Evolutionary conservation across 192 early-diverging fungal genomes (phyloP).

Genomic region (Coemansia sp.): DNA sequence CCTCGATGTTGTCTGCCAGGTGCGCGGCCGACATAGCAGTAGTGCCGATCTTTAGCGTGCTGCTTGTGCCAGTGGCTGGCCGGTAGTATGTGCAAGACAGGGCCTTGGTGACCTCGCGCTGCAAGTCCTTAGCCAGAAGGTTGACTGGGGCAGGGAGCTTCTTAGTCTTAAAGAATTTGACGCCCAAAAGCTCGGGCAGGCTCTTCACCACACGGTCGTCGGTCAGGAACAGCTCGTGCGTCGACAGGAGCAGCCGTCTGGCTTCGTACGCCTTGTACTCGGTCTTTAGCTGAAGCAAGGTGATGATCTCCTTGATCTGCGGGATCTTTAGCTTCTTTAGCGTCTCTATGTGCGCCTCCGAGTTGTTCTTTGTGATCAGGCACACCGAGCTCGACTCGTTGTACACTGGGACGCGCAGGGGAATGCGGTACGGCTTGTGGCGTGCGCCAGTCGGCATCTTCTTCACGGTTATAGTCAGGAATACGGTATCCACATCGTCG

Average conservation of each 20-base stretch:
- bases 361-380: slow-evolving; percentile 87
- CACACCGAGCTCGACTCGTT: slow-evolving; percentile 75
- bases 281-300: slow-evolving; percentile 73
- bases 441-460: slow-evolving; percentile 63
- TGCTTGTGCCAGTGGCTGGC: slow-evolving; percentile 45
- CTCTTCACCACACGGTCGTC: slow-evolving; percentile 80
- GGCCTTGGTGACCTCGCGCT: slow-evolving; percentile 29
- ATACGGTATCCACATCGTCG: slow-evolving; percentile 60
- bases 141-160: slow-evolving; percentile 63
- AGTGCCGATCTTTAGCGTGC: slow-evolving; percentile 72
- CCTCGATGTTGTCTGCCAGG: slow-evolving; percentile 78
- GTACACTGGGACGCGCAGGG: slow-evolving; percentile 70
- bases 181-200: slow-evolving; percentile 81
- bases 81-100: slow-evolving; percentile 34
- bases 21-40: slow-evolving; percentile 62
- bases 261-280: slow-evolving; percentile 84
- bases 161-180: slow-evolving; percentile 81
- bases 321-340: slow-evolving; percentile 65
- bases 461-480: slow-evolving; percentile 71
- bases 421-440: slow-evolving; percentile 73
- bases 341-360: slow-evolving; percentile 76
- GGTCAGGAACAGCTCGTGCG: slow-evolving; percentile 87
- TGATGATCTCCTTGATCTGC: slow-evolving; percentile 73
- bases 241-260: slow-evolving; percentile 70
- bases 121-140: slow-evolving; percentile 21